phyloP scores from a whole-genome alignment of 2,329 filamentous ascomycete genomes.

The Aspergillus pseudoterreus region DNA sequence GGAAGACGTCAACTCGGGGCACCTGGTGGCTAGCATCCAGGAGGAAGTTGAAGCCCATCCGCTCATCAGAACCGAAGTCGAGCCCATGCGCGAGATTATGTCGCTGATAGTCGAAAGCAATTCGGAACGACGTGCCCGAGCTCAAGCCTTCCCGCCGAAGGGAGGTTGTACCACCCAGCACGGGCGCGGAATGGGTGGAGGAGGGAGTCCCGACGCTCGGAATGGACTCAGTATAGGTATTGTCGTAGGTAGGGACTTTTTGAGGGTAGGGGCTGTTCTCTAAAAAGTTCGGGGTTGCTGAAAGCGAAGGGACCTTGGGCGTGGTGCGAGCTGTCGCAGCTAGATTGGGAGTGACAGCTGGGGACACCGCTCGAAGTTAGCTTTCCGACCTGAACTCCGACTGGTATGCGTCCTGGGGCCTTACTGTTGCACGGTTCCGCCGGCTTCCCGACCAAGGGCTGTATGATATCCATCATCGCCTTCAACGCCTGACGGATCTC shows the following conservation, averaged over 20 bases:
- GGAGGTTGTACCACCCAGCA: conserved; percentile 10
- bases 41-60: conserved; percentile 70
- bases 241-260: conserved; percentile 13
- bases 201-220: conserved; percentile 27
- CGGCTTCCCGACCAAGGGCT: conserved; percentile 39
- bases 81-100: conserved; percentile 51
- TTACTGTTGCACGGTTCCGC: no score
- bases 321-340: background rate
- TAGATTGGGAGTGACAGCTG: background rate
- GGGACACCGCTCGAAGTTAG: background rate
- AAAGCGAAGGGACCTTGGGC: conserved; percentile 8
- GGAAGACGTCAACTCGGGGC: conserved; percentile 49
- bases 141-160: conserved; percentile 23
- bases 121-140: conserved; percentile 30
- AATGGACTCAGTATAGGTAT: conserved; percentile 26
- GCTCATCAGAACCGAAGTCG: conserved; percentile 58
- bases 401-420: no score
- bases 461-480: conserved; percentile 56
- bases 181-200: conserved; percentile 26
- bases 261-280: conserved; percentile 20
- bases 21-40: conserved; percentile 59
- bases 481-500: conserved; percentile 69
- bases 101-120: conserved; percentile 42
- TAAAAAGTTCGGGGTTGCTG: conserved; percentile 23
- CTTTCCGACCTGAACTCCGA: background rate